Evolutionary conservation across 2,329 filamentous ascomycete species (phyloP), one percentile per base, ranked within the genome.

Genomic region (Fusarium dimerum): DNA sequence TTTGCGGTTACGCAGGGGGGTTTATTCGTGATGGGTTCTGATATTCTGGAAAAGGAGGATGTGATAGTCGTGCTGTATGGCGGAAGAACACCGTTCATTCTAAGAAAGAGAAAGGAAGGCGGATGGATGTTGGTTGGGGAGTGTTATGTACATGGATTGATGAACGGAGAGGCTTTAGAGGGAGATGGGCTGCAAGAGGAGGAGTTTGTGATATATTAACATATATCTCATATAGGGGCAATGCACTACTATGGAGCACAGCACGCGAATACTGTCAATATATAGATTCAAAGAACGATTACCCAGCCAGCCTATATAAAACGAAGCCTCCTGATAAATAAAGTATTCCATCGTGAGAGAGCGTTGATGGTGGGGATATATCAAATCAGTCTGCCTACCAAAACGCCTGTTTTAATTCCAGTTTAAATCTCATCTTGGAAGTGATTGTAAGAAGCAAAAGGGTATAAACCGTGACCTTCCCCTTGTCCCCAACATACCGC

Each of bases 141-240:
- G 52, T 73, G 71, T 36, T 73, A 73, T 51, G 66, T 71, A 3
- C 69, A 72, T 50, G 71, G 71, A 2, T 48, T 73, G 45, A 73
- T 73, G 71, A 57, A 67, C 32, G 69, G 70, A 2, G 70, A 73
- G 53, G 65, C 59, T 3, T 54, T 70, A 50, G 48, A 56, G 13
- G 48, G 53, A 7, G 55, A 63, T 6, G 59, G 53, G 10, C n/a
- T 55, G 1, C 41, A 56, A 6, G 61, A 70, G 17, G 67, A 71
- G 42, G 61, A 62, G 41, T 72, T 71, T 61, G 49, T 60, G 2
- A 65, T 72, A 51, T 17, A 59, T 13, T 69, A 50, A 61, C 17
- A 16, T 9, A 8, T 39, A 15, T 26, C 20, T 26, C 20, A 26
- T 7, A 4, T 7, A 26, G 20, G 7, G 20, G 5, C 20, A 7